Conservation (phyloP, 768 basidiomycete species). For the Psilocybe cyanescens region DNA sequence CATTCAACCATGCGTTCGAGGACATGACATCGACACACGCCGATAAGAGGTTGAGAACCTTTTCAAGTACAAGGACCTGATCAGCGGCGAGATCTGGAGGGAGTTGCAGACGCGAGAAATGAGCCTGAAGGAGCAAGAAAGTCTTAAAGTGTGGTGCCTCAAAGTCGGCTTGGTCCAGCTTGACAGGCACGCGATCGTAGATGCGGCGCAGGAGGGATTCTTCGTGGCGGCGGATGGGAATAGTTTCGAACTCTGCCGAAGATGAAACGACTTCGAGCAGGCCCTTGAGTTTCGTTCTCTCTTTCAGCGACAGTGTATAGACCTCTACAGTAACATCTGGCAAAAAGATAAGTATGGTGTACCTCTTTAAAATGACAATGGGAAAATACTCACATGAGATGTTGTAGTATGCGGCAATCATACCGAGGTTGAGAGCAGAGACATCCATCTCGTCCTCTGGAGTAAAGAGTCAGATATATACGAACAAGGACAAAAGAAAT, state of each 20-base stretch:
- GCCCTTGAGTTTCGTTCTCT: conserved; percentile 96
- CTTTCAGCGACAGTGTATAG: conserved; percentile 93
- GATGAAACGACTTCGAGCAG: conserved; percentile 96
- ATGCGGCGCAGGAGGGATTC: conserved; percentile 82
- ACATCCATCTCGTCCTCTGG: conserved; percentile 94
- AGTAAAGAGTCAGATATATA: background rate
- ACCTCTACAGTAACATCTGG: conserved; percentile 96
- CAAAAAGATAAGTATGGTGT: conserved; percentile 9
- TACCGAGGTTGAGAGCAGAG: conserved; percentile 90
- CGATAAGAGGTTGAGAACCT: conserved; percentile 87
- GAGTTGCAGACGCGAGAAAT: conserved; percentile 91
- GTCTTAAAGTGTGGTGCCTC: conserved; percentile 98
- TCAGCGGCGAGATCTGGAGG: conserved; percentile 95
- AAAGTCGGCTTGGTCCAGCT: conserved; percentile 81
- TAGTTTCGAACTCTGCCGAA: conserved; percentile 92
- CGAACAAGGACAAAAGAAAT: background rate
- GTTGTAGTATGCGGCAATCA: conserved; percentile 98
- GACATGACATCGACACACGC: conserved; percentile 99
- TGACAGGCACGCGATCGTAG: conserved; percentile 97
- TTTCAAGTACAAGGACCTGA: conserved; percentile 85
- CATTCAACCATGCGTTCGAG: conserved; percentile 93
- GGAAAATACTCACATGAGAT: conserved; percentile 70
- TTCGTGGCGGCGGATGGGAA: conserved; percentile 96
- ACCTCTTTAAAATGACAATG: background rate
- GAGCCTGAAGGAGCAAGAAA: conserved; percentile 94